phyloP scores from a whole-genome alignment of 352 stramenopile genomes.

The Elongisporangium anandrum region DNA sequence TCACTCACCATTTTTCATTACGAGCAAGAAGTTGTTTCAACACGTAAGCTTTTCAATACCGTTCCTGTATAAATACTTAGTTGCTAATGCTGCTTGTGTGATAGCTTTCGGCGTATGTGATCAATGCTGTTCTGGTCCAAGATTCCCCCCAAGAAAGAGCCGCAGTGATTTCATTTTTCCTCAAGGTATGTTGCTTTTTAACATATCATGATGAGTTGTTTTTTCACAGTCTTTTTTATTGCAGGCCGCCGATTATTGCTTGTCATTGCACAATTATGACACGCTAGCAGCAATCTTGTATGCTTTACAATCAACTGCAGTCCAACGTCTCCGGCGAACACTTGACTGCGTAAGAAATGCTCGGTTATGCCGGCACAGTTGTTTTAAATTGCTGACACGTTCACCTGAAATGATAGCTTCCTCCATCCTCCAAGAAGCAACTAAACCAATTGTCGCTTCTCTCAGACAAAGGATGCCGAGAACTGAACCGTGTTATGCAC shows the following conservation, averaged over 20 bases:
- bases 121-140: slow-evolving; percentile 77
- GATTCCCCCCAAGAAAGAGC: slow-evolving; percentile 55
- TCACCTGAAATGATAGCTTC: background rate
- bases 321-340: slow-evolving; percentile 70
- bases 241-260: slow-evolving; percentile 66
- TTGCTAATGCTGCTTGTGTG: slow-evolving; percentile 2
- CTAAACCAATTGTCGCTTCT: slow-evolving; percentile 78
- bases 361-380: background rate
- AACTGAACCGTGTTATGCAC: slow-evolving; percentile 86
- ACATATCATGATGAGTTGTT: background rate
- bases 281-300: slow-evolving; percentile 83
- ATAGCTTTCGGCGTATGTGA: slow-evolving; percentile 77
- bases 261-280: slow-evolving; percentile 79
- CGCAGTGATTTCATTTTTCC: slow-evolving; percentile 75
- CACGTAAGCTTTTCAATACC: slow-evolving; percentile 68
- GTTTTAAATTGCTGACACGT: background rate
- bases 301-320: slow-evolving; percentile 81
- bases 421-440: slow-evolving; percentile 42
- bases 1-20: slow-evolving; percentile 54
- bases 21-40: slow-evolving; percentile 79
- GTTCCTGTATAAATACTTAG: background rate
- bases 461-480: slow-evolving; percentile 77
- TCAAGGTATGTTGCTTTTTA: slow-evolving; percentile 32
- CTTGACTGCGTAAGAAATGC: slow-evolving; percentile 59
- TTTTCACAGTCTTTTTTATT: background rate